These are phyloP conservation scores for Zarea fungicola DNA, from an alignment of 2,329 filamentous ascomycete genomes.

Conservation along the genomic window DNA sequence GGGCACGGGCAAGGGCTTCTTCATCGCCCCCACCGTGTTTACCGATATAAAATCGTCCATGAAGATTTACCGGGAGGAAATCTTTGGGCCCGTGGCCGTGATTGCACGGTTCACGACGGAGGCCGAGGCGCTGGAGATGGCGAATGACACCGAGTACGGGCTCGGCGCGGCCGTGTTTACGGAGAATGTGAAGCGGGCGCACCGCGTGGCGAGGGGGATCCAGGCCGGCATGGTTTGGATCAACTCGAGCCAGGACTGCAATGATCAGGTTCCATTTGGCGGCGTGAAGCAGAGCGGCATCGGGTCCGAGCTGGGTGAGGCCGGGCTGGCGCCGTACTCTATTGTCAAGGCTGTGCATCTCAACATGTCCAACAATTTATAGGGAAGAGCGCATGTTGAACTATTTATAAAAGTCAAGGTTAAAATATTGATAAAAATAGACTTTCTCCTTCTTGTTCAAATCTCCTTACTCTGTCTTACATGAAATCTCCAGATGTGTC, in stretches of 20 bases:
- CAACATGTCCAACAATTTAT: too few relatives aligned
- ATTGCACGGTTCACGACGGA: slow-evolving; percentile 33
- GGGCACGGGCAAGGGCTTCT: slow-evolving; percentile 32
- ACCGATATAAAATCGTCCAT: slow-evolving; percentile 30
- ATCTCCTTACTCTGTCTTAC: too few relatives aligned
- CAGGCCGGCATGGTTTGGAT: slow-evolving; percentile 51
- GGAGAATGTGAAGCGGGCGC: slow-evolving; percentile 42
- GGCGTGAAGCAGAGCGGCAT: slow-evolving; percentile 40
- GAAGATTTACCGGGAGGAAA: slow-evolving; percentile 36
- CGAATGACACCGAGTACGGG: slow-evolving; percentile 50
- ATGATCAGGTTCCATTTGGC: slow-evolving; percentile 34
- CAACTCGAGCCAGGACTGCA: slow-evolving; percentile 37
- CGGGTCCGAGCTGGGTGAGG: slow-evolving; percentile 35
- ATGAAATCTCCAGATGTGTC: too few relatives aligned
- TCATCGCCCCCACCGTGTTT: slow-evolving; percentile 36
- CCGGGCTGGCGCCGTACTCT: slow-evolving; percentile 32
- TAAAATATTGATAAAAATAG: too few relatives aligned
- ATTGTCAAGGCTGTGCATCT: slow-evolving; percentile 35
- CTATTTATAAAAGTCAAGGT: too few relatives aligned
- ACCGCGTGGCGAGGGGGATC: slow-evolving; percentile 44
- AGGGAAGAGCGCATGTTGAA: too few relatives aligned
- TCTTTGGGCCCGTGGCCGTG: slow-evolving; percentile 36
- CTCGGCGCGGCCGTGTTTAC: slow-evolving; percentile 56
- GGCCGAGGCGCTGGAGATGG: slow-evolving; percentile 31
- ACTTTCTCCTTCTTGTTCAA: too few relatives aligned